phyloP scores from a whole-genome alignment of 75 land plant species.

The Picea glauca region DNA sequence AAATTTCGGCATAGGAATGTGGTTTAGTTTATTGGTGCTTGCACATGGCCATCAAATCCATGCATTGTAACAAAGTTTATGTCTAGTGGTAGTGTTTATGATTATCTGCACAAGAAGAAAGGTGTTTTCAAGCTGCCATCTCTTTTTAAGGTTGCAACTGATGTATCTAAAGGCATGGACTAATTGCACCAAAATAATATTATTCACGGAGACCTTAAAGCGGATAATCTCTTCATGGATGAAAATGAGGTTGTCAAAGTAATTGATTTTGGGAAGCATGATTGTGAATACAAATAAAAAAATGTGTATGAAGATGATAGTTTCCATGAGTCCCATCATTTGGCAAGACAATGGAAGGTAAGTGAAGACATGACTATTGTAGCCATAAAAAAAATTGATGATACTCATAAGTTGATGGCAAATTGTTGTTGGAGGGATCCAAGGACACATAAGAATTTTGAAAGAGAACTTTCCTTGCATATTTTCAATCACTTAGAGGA shows the following conservation, averaged over 20 bases:
- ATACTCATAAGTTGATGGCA: no score
- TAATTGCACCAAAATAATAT: conserved; percentile 96
- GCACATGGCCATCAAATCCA: conserved; percentile 79
- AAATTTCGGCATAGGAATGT: conserved; percentile 96
- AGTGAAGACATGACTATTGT: no score
- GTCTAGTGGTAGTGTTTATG: conserved; percentile 97
- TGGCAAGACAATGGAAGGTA: no score
- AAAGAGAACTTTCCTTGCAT: no score
- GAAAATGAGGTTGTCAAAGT: conserved; percentile 69
- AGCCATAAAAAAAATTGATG: no score
- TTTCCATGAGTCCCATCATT: no score
- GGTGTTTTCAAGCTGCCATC: conserved; percentile 75
- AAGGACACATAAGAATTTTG: no score
- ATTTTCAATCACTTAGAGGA: no score
- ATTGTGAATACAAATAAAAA: no score
- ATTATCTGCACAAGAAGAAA: conserved; percentile 87
- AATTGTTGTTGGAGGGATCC: no score
- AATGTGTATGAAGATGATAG: no score
- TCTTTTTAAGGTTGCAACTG: conserved; percentile 85
- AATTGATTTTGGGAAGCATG: no score
- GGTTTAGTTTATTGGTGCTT: conserved; percentile 97
- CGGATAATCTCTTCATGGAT: conserved; percentile 93
- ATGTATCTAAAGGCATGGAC: conserved; percentile 96
- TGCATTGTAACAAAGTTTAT: conserved; percentile 94
- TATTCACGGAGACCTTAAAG: conserved; percentile 86